Evolutionary conservation across 176 grass and related monocot genomes (phyloP), one percentile per base, ranked within the genome.

Genomic region (barley (Hordeum vulgare)): DNA sequence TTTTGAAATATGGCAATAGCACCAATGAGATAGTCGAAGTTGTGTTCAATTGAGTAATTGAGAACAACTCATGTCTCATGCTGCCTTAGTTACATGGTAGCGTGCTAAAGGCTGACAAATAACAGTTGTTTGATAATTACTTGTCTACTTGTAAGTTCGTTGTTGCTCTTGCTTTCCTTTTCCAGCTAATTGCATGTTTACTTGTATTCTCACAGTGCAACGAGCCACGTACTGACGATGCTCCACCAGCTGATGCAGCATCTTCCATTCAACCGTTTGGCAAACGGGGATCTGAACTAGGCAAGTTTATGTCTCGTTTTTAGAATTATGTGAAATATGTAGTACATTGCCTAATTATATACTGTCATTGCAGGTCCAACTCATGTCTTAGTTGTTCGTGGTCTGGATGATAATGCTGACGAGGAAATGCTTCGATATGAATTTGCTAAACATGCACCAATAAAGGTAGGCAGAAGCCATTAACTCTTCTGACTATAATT

Each of bases 341-440:
- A 54, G 60, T 40, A 9, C 57, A 40, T 71, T 75, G 33, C 72
- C 79, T 82, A 57, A 86, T 47, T 70, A 64, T 58, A 60, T 83
- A 54, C 75, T 62, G 36, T 25, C 47, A 49, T 90, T 91, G 85
- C 81, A 99, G 96, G 91, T 63, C 93, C 91, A 83, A 99, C 96
- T 63, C 96, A 99, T 99, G 96, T 99, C 86, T 92, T 99, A 90
- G 96, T 99, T 78, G 89, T 99, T 70, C 96, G 96, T 71, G 96
- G 96, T 26, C 81, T 99, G 49, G 96, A 96, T 84, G 96, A 99
- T 89, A 96, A 94, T 79, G 96, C 96, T 45, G 96, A 99, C 66
- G 96, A 99, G 80, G 96, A 99, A 88, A 96, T 99, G 93, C 90
- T 99, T 84, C 89, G 97, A 17, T 99, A 99, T 57, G 96, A 99